These are phyloP conservation scores for Fusarium metavorans DNA, from an alignment of 2,329 filamentous ascomycete genomes.

Conservation along the genomic window DNA sequence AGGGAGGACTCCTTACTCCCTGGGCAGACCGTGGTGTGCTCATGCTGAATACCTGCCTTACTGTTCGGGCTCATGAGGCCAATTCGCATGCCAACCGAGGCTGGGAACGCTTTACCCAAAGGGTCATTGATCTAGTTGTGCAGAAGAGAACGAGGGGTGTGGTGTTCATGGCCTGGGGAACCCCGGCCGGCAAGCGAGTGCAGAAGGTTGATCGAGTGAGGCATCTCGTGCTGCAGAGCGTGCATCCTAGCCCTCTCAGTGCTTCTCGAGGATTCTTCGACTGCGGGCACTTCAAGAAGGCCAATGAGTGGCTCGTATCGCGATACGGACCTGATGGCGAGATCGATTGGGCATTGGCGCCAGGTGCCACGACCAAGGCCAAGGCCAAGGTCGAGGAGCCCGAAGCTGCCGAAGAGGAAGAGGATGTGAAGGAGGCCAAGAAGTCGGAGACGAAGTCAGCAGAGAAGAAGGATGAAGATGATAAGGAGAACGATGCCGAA, in stretches of 20 bases:
- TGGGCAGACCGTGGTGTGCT: conserved; percentile 96
- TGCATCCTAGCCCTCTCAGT: conserved; percentile 94
- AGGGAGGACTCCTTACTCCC: conserved; percentile 84
- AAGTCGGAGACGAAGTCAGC: conserved; percentile 16
- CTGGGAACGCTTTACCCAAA: conserved; percentile 95
- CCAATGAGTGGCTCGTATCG: conserved; percentile 85
- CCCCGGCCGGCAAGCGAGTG: conserved; percentile 83
- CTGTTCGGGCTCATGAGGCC: conserved; percentile 88
- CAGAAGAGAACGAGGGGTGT: conserved; percentile 83
- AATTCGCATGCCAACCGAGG: conserved; percentile 88
- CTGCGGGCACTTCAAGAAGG: conserved; percentile 82
- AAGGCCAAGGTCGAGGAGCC: conserved; percentile 42
- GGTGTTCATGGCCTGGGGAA: conserved; percentile 96
- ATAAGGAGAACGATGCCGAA: conserved; percentile 48
- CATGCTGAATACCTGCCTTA: conserved; percentile 94
- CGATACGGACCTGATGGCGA: conserved; percentile 83
- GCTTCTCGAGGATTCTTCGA: conserved; percentile 85
- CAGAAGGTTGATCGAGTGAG: conserved; percentile 76
- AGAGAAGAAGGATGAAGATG: conserved; percentile 26
- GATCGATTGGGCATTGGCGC: conserved; percentile 83
- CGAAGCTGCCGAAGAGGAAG: conserved; percentile 21
- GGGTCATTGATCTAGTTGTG: conserved; percentile 87
- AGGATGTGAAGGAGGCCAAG: conserved; percentile 39
- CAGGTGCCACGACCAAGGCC: conserved; percentile 52
- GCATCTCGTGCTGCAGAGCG: conserved; percentile 86